Evolutionary conservation across 306 rosid genomes (phyloP).

Genomic region (Purshia tridentata): DNA sequence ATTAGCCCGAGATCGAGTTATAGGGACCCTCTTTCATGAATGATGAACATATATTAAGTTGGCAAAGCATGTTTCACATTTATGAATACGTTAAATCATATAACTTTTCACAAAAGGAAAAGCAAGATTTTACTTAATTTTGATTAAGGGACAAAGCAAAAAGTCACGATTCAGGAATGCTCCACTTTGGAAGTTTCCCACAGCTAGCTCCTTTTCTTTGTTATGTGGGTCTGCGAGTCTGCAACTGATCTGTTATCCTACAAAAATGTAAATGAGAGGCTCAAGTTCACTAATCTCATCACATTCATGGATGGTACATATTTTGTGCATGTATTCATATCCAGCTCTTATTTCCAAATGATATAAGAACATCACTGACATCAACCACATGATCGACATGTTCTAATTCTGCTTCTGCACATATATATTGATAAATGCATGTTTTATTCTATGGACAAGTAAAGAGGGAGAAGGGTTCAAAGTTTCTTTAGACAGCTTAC

Average conservation of each 20-base stretch:
- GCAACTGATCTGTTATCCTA: neutral
- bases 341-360: neutral
- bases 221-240: neutral
- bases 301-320: neutral
- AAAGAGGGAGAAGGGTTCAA: no score
- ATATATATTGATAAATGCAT: slow-evolving; percentile 11
- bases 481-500: neutral
- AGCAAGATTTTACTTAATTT: neutral
- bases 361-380: neutral
- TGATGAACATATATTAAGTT: neutral
- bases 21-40: neutral
- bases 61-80: slow-evolving; percentile 4
- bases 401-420: slow-evolving; percentile 1
- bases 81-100: neutral
- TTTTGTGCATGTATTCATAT: neutral
- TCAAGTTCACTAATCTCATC: neutral
- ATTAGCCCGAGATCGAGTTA: neutral
- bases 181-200: slow-evolving; percentile 23
- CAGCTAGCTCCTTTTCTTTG: neutral
- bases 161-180: neutral
- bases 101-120: neutral
- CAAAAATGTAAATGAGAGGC: neutral
- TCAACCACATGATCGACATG: slow-evolving; percentile 17
- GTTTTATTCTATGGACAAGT: slow-evolving; percentile 13
- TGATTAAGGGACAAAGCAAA: neutral